Percentiles rank a stretch among this genome's conserved stretches.
Conservation (phyloP, 495 filamentous ascomycete species). For the Podospora pseudopauciseta region DNA sequence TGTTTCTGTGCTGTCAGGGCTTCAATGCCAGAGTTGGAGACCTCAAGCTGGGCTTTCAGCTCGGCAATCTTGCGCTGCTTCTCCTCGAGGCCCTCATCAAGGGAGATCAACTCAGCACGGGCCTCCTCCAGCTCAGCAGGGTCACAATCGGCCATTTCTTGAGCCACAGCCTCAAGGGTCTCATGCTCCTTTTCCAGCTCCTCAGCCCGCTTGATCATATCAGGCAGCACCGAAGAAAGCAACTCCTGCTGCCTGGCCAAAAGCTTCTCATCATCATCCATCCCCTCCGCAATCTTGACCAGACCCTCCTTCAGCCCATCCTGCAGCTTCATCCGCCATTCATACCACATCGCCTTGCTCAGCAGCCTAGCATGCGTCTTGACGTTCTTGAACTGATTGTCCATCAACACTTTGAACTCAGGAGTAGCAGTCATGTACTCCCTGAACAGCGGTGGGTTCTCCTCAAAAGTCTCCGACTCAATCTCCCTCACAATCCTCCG, state of each 20-base stretch:
- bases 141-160: conserved; percentile 75
- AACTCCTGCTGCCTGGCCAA: conserved; percentile 64
- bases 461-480: conserved; percentile 76
- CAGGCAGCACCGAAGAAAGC: conserved; percentile 62
- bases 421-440: conserved; percentile 87
- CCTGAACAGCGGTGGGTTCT: conserved; percentile 85
- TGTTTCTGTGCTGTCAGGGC: conserved; percentile 60
- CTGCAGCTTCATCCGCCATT: conserved; percentile 91
- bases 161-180: conserved; percentile 63
- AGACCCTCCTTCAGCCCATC: conserved; percentile 78
- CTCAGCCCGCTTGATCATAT: conserved; percentile 55
- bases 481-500: conserved; percentile 82
- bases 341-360: conserved; percentile 95
- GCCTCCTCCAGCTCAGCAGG: conserved; percentile 69
- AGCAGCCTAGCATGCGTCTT: conserved; percentile 85
- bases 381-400: conserved; percentile 94
- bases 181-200: conserved; percentile 58
- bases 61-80: conserved; percentile 64
- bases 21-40: conserved; percentile 59
- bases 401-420: conserved; percentile 81
- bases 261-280: conserved; percentile 69
- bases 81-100: conserved; percentile 64
- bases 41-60: conserved; percentile 58
- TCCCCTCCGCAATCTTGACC: conserved; percentile 64
- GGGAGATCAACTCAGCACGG: conserved; percentile 56